Percentiles rank a stretch among this genome's conserved stretches.
phyloP scores from a whole-genome alignment of 805 yeast species.

The Candida golubevii region DNA sequence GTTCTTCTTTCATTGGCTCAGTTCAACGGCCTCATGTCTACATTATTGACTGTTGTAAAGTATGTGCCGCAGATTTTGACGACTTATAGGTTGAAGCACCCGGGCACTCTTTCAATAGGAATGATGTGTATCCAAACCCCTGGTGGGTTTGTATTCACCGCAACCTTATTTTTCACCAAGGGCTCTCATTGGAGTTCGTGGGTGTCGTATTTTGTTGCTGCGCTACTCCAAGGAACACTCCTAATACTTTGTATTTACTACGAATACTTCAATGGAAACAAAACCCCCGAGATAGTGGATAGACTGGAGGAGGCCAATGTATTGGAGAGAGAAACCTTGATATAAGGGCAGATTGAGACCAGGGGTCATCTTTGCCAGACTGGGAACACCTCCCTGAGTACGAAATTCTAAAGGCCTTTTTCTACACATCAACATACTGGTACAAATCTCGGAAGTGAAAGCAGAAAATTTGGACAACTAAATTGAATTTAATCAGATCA shows the following conservation, averaged over 20 bases:
- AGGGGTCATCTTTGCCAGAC: too few relatives aligned
- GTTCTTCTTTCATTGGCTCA: slow-evolving; percentile 44
- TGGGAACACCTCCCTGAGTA: background rate
- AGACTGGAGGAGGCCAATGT: slow-evolving; percentile 10
- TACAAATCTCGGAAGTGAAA: too few relatives aligned
- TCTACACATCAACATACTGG: too few relatives aligned
- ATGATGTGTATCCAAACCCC: slow-evolving; percentile 90
- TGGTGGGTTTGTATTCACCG: slow-evolving; percentile 79
- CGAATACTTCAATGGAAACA: slow-evolving; percentile 17
- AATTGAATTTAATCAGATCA: too few relatives aligned
- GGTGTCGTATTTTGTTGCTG: slow-evolving; percentile 75
- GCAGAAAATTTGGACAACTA: too few relatives aligned
- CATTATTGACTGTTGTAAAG: slow-evolving; percentile 61
- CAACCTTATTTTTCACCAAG: slow-evolving; percentile 63
- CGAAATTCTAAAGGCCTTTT: too few relatives aligned
- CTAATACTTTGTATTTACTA: slow-evolving; percentile 58
- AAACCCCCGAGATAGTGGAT: slow-evolving; percentile 12
- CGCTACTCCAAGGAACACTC: slow-evolving; percentile 58
- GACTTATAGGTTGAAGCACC: slow-evolving; percentile 63
- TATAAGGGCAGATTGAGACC: background rate
- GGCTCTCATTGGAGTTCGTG: slow-evolving; percentile 86
- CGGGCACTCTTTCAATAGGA: slow-evolving; percentile 73
- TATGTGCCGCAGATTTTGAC: slow-evolving; percentile 77
- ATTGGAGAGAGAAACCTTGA: background rate
- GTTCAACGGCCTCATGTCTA: slow-evolving; percentile 59